Evolutionary conservation across 2,329 filamentous ascomycete species (phyloP), one percentile per base, ranked within the genome.

Genomic region (Microcyclospora pomicola): DNA sequence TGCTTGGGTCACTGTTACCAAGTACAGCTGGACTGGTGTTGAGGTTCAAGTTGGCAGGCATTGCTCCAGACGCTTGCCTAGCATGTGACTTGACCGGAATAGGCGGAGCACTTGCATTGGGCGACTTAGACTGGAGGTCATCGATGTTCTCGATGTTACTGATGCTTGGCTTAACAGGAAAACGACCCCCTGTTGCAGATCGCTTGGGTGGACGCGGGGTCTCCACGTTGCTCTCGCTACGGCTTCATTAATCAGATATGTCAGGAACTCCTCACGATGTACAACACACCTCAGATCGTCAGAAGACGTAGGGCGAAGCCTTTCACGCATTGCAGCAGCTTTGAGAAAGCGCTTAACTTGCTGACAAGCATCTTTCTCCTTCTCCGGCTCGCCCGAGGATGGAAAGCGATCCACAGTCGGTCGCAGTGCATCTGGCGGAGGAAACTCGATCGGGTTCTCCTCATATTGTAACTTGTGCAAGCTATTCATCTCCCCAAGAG

Each of bases 391-490:
- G 13, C 65, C 62, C 28, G 66, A 64, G 9, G 59, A 57, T 7
- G 42, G 37, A 12, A 42, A 31, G 13, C 39, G 36, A 35, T 54
- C 45, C 10, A 42, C 34, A 12, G 39, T 36, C 2, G 45, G 45
- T 36, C 50, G 49, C 33, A 67, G 59, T 27, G 57, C 56, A 7
- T 69, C 64, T 2, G 57, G 56, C 6, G 67, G 80, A 3, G 86
- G 86, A 50, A 88, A 88, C 41, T 71, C 73, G 41, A 95, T 73
- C 7, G 83, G 83, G 50, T 95, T 95, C 33, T 85, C 85, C 41
- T 88, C 82, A 28, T 95, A 75, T 59, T 93, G 94, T 40, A 96
- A 69, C 47, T 92, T 82, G 55, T 88, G 83, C 42, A 96, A 65
- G 39, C 85, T 91, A 40, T 73, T 78, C 82, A 95, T 93, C 46